Evolutionary conservation across 768 basidiomycete species (phyloP).

Genomic region (Aureoboletus auriporus): DNA sequence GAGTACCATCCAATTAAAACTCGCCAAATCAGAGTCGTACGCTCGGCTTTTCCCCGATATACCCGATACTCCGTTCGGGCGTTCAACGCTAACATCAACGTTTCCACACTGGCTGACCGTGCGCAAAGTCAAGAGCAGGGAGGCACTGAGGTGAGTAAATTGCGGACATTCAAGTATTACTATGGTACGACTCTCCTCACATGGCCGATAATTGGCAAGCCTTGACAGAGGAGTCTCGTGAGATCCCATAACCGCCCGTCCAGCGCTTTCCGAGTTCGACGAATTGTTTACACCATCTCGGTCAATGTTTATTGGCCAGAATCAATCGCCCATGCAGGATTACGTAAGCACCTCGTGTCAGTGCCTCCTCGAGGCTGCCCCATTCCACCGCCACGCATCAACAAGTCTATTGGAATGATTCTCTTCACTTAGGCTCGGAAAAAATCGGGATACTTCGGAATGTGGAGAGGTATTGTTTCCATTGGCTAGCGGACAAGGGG

Average conservation of each 20-base stretch:
- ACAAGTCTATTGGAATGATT: conserved; percentile 7
- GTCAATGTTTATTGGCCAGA: background rate
- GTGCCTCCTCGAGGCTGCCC: conserved; percentile 16
- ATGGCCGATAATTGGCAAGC: background rate
- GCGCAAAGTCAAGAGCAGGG: no score
- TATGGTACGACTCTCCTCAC: background rate
- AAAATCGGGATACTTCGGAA: conserved; percentile 12
- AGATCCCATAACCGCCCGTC: no score
- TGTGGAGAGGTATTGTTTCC: conserved; percentile 14
- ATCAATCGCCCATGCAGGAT: background rate
- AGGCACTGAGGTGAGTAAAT: no score
- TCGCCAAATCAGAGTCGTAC: background rate
- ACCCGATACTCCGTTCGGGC: background rate
- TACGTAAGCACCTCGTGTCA: conserved; percentile 13
- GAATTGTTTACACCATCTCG: background rate
- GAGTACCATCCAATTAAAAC: conserved; percentile 13
- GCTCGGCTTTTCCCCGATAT: conserved; percentile 1
- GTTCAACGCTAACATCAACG: no score
- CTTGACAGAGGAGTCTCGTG: background rate
- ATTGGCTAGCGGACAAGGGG: conserved; percentile 13
- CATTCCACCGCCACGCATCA: conserved; percentile 20
- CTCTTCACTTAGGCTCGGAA: conserved; percentile 11
- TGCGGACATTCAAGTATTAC: no score
- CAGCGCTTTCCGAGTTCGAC: background rate
- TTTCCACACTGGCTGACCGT: no score